Evolutionary conservation across 768 basidiomycete species (phyloP), one percentile per base, ranked within the genome.

Genomic region (Termitomyces sp.): DNA sequence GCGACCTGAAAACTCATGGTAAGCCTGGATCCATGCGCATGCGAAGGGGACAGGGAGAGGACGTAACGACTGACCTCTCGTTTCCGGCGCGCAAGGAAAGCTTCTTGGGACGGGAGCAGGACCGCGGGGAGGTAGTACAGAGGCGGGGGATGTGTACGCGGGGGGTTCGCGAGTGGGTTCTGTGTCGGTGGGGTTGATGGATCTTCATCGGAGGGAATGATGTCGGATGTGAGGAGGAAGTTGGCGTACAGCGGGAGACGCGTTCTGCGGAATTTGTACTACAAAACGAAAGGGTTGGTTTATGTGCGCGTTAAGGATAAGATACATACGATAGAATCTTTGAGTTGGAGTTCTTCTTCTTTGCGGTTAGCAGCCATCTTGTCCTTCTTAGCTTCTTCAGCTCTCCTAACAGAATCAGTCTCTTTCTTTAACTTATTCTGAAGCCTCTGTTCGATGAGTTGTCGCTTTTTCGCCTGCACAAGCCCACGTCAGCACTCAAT

Each of bases 381-480:
- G 73, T 90, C 89, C 71, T 89, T 89, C 74, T 91, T 91, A 59
- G 86, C 87, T 73, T 92, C 90, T 78, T 91, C 90, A 63, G 87
- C 85, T 71, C 86, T 81, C 70, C 90, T 84, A 74, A 92, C 89
- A 77, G 86, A 79, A 72, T 90, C 90, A 79, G 87, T 90, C 71
- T 93, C 91, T 80, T 86, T 88, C 69, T 83, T 81, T 61, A 93
- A 81, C 75, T 90, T 92, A 75, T 79, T 79, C 78, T 92, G 90
- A 76, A 93, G 79, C 76, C 89, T 85, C 70, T 90, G 86, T 69
- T 93, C 90, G 68, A 89, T 88, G 68, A 88, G 66, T 62, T 90
- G 89, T 62, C 90, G 78, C 73, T 92, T 92, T 77, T 89, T 91
- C 1, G 90, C 90, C 90, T 92, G 49, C n/a, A n/a, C n/a, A n/a